Conservation (phyloP, 2,329 filamentous ascomycete species). For the Beauveria varroae region DNA sequence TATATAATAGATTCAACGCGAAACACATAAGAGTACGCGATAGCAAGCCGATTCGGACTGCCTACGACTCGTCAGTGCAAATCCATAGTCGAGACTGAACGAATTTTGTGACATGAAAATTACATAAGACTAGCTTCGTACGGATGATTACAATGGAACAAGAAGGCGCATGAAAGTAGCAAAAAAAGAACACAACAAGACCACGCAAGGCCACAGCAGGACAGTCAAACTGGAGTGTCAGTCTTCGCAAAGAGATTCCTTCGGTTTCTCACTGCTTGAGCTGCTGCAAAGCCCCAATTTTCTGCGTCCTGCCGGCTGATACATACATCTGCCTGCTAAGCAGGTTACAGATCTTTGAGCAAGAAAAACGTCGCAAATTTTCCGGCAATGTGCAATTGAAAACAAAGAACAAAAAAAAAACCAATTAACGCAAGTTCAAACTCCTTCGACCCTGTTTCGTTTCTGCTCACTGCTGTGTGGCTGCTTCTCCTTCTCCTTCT, state of each 20-base stretch:
- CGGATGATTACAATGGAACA: background rate
- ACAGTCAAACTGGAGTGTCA: background rate
- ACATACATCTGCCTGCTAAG: background rate
- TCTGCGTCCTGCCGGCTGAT: background rate
- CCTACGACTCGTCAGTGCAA: background rate
- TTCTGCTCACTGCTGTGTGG: background rate
- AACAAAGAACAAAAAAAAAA: background rate
- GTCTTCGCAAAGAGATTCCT: background rate
- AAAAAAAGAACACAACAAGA: background rate
- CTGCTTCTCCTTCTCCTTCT: background rate
- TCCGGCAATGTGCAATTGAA: constrained; percentile 2
- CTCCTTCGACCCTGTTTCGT: background rate
- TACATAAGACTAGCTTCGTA: constrained; percentile 7
- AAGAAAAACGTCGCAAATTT: background rate
- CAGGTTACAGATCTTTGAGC: background rate
- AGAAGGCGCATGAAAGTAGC: background rate
- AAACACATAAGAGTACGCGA: too few species aligned
- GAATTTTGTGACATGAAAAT: background rate
- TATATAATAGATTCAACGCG: background rate
- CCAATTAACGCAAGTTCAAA: background rate
- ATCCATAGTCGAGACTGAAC: too few species aligned
- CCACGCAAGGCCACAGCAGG: background rate
- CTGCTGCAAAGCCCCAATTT: background rate
- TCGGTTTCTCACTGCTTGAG: background rate
- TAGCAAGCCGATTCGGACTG: background rate